Conservation (phyloP, 2,329 filamentous ascomycete genomes). For the Colletotrichum lentis region DNA sequence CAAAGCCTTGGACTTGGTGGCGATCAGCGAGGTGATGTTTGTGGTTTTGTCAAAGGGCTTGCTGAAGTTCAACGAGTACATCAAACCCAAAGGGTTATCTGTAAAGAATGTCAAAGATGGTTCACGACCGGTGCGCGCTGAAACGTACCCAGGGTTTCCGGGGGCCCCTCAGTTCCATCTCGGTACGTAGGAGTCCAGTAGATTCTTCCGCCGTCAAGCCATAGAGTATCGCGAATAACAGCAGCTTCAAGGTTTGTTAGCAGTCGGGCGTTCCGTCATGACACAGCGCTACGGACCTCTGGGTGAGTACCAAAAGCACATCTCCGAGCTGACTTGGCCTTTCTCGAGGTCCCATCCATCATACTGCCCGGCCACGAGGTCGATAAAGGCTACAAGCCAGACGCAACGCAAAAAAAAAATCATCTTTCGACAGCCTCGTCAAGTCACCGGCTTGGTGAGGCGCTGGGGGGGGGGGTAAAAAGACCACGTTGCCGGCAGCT, state of each 20-base stretch:
- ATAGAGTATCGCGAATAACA: conserved; percentile 68
- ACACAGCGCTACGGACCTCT: conserved; percentile 48
- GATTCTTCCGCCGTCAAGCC: conserved; percentile 69
- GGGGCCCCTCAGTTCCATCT: conserved; percentile 51
- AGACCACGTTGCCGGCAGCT: background rate
- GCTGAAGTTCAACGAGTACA: conserved; percentile 68
- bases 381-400: conserved; percentile 43
- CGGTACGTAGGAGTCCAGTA: conserved; percentile 60
- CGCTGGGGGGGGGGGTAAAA: background rate
- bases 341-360: conserved; percentile 55
- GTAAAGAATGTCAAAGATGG: conserved; percentile 29
- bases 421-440: conserved; percentile 1
- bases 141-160: conserved; percentile 54
- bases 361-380: conserved; percentile 52
- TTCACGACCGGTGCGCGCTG: background rate
- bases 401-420: conserved; percentile 22
- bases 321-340: conserved; percentile 62
- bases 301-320: conserved; percentile 65
- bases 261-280: no score
- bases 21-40: conserved; percentile 64
- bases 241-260: conserved; percentile 53
- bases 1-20: conserved; percentile 56
- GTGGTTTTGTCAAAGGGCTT: conserved; percentile 60
- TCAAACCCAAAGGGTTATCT: conserved; percentile 62
- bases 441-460: background rate